Conservation (phyloP, 257 asterid genomes). For the Scutellaria galericulata region DNA sequence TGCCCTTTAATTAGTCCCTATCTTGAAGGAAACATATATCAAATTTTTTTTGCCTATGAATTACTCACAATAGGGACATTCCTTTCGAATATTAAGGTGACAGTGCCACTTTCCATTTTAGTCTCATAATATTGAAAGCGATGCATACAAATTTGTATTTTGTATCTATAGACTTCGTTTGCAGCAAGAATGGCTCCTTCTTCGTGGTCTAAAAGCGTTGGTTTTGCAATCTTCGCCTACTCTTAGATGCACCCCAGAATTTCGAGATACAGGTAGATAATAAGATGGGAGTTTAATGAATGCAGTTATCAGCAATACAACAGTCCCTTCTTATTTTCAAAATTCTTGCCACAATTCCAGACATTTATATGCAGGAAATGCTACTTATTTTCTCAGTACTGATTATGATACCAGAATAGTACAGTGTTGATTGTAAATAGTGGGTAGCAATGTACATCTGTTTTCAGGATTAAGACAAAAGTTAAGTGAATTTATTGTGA, state of each 20-base stretch:
- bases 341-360: neutral
- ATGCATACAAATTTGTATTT: no score
- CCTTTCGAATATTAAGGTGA: no score
- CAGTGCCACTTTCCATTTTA: no score
- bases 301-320: neutral
- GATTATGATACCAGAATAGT: neutral
- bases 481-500: slow-evolving; percentile 20
- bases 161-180: no score
- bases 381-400: slow-evolving; percentile 1
- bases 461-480: neutral
- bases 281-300: neutral
- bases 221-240: no score
- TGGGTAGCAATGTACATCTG: neutral
- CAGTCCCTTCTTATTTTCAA: neutral
- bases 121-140: no score
- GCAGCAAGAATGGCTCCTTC: no score
- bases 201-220: no score
- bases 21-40: slow-evolving; percentile 35
- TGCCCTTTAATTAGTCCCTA: slow-evolving; percentile 30
- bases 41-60: slow-evolving; percentile 1
- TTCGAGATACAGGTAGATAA: neutral
- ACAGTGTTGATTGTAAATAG: neutral
- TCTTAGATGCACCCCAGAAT: neutral
- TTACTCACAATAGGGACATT: neutral
- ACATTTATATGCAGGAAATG: neutral